Evolutionary conservation across 768 basidiomycete species (phyloP), one percentile per base, ranked within the genome.

Genomic region (Leucocoprinus leucothites): DNA sequence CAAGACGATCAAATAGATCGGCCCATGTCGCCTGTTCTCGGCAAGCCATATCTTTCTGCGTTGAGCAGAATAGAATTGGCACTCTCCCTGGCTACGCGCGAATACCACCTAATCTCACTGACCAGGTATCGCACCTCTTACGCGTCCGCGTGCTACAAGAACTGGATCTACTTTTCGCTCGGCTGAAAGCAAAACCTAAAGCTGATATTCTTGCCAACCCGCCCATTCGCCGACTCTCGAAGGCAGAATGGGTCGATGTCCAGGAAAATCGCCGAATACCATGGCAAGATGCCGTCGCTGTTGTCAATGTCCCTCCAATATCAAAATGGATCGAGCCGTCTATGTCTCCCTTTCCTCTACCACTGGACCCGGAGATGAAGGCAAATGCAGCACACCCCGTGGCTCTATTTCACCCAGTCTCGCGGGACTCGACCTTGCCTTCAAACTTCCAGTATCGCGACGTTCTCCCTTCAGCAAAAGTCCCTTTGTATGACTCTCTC

Each of bases 121-220:
- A 77, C 22, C 85, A 91, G 42, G 77, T 89, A 34, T 72, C 73
- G 1, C 85, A 91, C 62, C 73, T 85, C 21, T 72, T 93, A 9
- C 88, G 89, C 43, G 67, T 87, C 13, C 82, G 91, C 16, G 78
- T 91, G 11, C 70, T 93, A 1, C 89, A 92, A 65, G 91, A 93
- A 62, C 69, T 93, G 5, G 77, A 85, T 36, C 66, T 91, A 4
- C 67, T 92, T 40, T 73, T 69, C 0, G 76, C 79, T 11, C 67
- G 65, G 6, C 64, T 87, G 43, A 67, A 73, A 58, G 60, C 50
- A 40, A 53, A 60, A 40, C 57, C 54, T 24, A 60, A 48, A 45
- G 53, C 46, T 56, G 60, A 60, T 56, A 57, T 50, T 44, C 22
- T 58, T 50, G 58, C 72, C 61, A 44, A 65, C 48, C 56, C 54